Evolutionary conservation across 345 rosid species (phyloP), one percentile per base, ranked within the genome.

Genomic region (Brassica rapa): DNA sequence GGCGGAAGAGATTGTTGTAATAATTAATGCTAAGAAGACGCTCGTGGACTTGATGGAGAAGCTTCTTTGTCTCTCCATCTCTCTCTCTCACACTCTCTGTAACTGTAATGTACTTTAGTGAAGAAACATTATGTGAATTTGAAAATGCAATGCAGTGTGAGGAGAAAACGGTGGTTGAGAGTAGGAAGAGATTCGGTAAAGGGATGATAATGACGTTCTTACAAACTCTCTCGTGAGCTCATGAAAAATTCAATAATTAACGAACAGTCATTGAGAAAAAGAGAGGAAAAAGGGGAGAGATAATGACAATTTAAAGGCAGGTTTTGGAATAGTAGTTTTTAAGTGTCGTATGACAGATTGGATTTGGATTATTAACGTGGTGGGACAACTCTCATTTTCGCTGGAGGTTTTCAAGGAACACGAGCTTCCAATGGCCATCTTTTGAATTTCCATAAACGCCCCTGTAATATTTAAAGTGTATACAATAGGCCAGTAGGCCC

Each of bases 51-150:
- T 94, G 39, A 88, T 74, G 41, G 86, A 82, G 87, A 92, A 92
- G 84, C 94, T 94, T 77, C 83, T 78, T 73, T 88, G 97, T 81
- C 91, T 89, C 81, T 92, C 97, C 98, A 94, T 94, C 63, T 59
- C 59, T 46, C 59, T 46, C 25, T 37, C 61, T 57, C 30, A 6
- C 21, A 14, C 7, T 56, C 61, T 57, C 29, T 66, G 63, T 6
- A 61, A 46, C 41, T 43, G 23, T 23, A 30, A 64, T 5, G 4
- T 49, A 64, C 12, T 39, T 68, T 69, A 49, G 49, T 8, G 70
- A 62, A 62, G 59, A 63, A 56, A 39, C 62, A 65, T n/a, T n/a
- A n/a, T n/a, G n/a, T n/a, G n/a, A n/a, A n/a, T 66, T 64, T 2
- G 15, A 71, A 63, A 32, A 6, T 16, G 33, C 19, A 4, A 16